Evolutionary conservation across 805 yeast species (phyloP).

Genomic region (Sungouiella blattae): DNA sequence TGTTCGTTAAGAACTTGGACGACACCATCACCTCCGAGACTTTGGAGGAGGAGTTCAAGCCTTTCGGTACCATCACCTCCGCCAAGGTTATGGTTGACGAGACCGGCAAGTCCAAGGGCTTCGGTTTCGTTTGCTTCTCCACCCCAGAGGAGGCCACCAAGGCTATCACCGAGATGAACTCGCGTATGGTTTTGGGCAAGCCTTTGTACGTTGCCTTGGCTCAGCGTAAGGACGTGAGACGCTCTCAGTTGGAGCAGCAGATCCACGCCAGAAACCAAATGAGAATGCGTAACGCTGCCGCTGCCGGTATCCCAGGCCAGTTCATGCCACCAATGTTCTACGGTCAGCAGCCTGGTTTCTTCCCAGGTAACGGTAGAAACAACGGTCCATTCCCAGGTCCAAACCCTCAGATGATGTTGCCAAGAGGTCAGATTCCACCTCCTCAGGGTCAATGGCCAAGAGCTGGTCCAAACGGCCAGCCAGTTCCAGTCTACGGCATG

Average conservation of each 20-base stretch:
- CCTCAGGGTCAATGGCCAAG: slow-evolving; percentile 69
- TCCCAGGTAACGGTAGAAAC: slow-evolving; percentile 78
- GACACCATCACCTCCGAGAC: slow-evolving; percentile 88
- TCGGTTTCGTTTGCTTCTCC: slow-evolving; percentile 97
- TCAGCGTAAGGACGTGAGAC: slow-evolving; percentile 97
- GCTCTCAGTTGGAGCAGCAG: slow-evolving; percentile 95
- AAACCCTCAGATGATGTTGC: slow-evolving; percentile 76
- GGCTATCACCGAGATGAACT: slow-evolving; percentile 98
- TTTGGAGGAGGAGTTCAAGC: slow-evolving; percentile 86
- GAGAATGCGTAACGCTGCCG: slow-evolving; percentile 96
- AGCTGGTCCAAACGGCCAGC: slow-evolving; percentile 82
- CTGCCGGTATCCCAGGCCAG: slow-evolving; percentile 81
- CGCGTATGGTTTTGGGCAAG: slow-evolving; percentile 89
- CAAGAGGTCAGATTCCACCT: slow-evolving; percentile 64
- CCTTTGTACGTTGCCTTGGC: slow-evolving; percentile 98
- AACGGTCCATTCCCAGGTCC: slow-evolving; percentile 72
- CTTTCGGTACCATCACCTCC: slow-evolving; percentile 92
- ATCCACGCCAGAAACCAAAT: slow-evolving; percentile 97
- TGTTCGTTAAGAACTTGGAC: slow-evolving; percentile 94
- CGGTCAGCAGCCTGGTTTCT: slow-evolving; percentile 79
- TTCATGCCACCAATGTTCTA: slow-evolving; percentile 84
- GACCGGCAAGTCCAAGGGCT: slow-evolving; percentile 92
- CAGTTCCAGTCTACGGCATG: slow-evolving; percentile 76
- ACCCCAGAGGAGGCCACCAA: slow-evolving; percentile 98
- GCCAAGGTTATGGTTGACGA: slow-evolving; percentile 96